A percentile compares a stretch with the other conserved stretches of the same genome.
Evolutionary conservation across 2,329 filamentous ascomycete species (phyloP).

Genomic region (Stemphylium vesicarium): DNA sequence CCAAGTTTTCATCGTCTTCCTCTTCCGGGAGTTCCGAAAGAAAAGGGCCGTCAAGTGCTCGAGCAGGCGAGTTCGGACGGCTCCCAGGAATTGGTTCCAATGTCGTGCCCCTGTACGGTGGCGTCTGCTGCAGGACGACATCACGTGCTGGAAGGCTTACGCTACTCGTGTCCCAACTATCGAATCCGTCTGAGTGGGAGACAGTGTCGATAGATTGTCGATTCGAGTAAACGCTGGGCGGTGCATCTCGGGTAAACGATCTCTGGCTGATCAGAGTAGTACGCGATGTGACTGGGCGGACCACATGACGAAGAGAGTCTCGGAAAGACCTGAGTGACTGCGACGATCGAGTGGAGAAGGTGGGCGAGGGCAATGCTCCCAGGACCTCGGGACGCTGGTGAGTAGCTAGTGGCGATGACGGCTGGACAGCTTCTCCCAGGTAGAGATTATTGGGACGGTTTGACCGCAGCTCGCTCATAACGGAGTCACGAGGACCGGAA

Average conservation of each 20-base stretch:
- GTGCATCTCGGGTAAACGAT: conserved; percentile 39
- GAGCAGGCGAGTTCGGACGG: conserved; percentile 69
- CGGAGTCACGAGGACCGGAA: conserved; percentile 43
- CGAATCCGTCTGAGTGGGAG: conserved; percentile 65
- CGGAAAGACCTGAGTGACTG: conserved; percentile 46
- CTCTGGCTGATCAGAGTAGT: conserved; percentile 43
- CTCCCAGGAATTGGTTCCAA: conserved; percentile 76
- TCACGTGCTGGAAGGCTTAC: conserved; percentile 69
- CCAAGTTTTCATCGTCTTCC: conserved; percentile 38
- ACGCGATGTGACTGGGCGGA: conserved; percentile 47
- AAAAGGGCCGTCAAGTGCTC: conserved; percentile 61
- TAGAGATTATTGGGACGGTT: conserved; percentile 34
- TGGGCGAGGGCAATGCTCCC: conserved; percentile 43
- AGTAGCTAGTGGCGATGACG: conserved; percentile 33
- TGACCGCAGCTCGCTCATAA: conserved; percentile 44
- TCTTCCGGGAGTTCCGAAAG: conserved; percentile 33
- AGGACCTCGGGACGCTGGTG: conserved; percentile 6
- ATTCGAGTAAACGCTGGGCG: conserved; percentile 43
- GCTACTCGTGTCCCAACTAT: conserved; percentile 75
- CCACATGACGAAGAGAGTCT: conserved; percentile 47
- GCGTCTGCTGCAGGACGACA: conserved; percentile 41
- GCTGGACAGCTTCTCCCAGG: conserved; percentile 30
- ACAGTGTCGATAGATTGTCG: conserved; percentile 43
- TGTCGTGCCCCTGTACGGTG: conserved; percentile 55
- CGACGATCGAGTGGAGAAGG: conserved; percentile 44